phyloP scores from a whole-genome alignment of 352 stramenopile genomes.

The Globisporangium camurandrum region DNA sequence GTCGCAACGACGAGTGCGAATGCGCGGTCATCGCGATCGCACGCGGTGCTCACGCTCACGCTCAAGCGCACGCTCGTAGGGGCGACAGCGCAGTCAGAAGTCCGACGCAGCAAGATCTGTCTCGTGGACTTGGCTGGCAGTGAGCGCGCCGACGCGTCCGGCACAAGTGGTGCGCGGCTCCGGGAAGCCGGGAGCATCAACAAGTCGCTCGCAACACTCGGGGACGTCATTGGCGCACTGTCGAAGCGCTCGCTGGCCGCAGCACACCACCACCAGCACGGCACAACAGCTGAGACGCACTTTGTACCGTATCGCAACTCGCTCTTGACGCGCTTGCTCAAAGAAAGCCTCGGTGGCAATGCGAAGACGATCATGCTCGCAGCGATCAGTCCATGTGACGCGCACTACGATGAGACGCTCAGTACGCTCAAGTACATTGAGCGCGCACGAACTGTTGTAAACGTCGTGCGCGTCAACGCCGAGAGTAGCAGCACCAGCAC shows the following conservation, averaged over 20 bases:
- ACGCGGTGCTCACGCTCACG: conserved; percentile 57
- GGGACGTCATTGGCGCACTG: conserved; percentile 76
- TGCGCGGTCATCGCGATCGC: conserved; percentile 42
- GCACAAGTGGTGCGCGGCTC: conserved; percentile 34
- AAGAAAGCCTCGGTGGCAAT: conserved; percentile 75
- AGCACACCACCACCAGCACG: background rate
- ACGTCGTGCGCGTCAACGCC: conserved; percentile 26
- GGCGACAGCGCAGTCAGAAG: background rate
- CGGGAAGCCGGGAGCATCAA: conserved; percentile 81
- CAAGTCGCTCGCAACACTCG: conserved; percentile 71
- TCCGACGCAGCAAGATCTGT: conserved; percentile 57
- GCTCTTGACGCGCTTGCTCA: conserved; percentile 75
- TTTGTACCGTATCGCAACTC: conserved; percentile 89
- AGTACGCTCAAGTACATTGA: conserved; percentile 80
- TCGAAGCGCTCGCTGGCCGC: conserved; percentile 22
- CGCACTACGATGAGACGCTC: conserved; percentile 85
- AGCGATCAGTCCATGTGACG: conserved; percentile 74
- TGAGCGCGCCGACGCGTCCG: conserved; percentile 49
- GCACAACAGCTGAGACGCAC: conserved; percentile 10
- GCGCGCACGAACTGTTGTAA: conserved; percentile 48
- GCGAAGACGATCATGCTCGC: conserved; percentile 84
- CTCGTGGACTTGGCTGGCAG: conserved; percentile 69
- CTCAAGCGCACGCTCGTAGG: conserved; percentile 27
- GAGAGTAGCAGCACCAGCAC: conserved; percentile 11
- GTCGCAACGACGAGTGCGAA: conserved; percentile 42